Base-by-base conservation (phyloP, 352 stramenopile genomes). In the Phytophthora cryptogea region DNA sequence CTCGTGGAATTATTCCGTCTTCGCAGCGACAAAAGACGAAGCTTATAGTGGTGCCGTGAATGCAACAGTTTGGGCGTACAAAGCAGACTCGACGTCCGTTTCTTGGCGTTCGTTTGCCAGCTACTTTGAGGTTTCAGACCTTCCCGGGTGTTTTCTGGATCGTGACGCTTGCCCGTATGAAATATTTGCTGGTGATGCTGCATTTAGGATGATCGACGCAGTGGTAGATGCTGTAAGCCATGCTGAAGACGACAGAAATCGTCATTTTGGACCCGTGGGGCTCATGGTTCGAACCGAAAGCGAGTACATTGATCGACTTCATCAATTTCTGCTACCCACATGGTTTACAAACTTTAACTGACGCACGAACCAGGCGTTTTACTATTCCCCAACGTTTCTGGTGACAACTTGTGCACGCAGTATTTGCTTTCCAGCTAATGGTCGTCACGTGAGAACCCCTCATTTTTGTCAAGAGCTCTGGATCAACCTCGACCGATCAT, bases 21-120 rank as follows among this genome's bases (percentile, higher is more conserved):
- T 68, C 20, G 46, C 40, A 23, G 17, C 49, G 2, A 63, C 55
- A 1, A 68, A 57, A 32, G 17, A 40, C 0, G 52, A 72, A n/a
- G 49, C 53, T 4, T 44, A 13, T 0, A 27, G 14, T 30, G 20
- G 44, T 0, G 50, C 42, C 9, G 5, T 32, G 0, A 63, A 36
- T 1, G 58, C 46, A 3, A 44, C 41, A 2, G 54, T 80, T 0
- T 78, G 72, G 72, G 58, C 41, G 23, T 80, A 80, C 60, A 80
- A 80, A 46, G 74, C 63, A 1, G 68, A 80, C 13, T 74, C 68
- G 2, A 78, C 66, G 4, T 80, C 72, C 0, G 60, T 76, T 26
- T 20, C 14, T 0, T 74, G 59, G 58, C 68, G 68, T 1, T 60
- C 72, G 3, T 74, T 80, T 41, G 68, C 51, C 9, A 45, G 44